Conservation (phyloP, 2,329 filamentous ascomycete genomes). For the Stenocarpella maydis region DNA sequence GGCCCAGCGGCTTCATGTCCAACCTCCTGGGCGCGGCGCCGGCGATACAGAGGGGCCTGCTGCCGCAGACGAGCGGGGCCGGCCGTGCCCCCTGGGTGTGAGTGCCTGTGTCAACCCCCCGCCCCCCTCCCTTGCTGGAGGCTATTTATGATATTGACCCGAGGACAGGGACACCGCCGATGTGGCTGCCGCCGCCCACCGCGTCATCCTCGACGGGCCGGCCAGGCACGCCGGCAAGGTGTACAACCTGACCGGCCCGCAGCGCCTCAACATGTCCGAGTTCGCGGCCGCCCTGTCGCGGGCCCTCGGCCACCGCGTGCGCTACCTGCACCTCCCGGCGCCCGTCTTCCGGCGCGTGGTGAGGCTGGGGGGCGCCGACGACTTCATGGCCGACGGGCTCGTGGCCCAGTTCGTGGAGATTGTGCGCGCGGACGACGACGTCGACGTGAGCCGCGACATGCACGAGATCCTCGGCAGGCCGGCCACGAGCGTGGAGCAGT, state of each 20-base stretch:
- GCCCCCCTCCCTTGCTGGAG: neutral
- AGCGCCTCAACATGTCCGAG: conserved; percentile 22
- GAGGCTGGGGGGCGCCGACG: conserved; percentile 18
- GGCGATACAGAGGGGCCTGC: conserved; percentile 12
- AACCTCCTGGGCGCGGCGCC: neutral
- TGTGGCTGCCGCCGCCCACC: conserved; percentile 14
- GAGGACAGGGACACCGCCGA: conserved; percentile 17
- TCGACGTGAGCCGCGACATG: conserved; percentile 11
- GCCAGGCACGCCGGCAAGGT: neutral
- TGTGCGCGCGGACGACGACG: conserved; percentile 4
- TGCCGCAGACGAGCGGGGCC: conserved; percentile 23
- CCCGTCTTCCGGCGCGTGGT: neutral
- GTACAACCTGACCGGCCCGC: conserved; percentile 17
- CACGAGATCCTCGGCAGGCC: conserved; percentile 14
- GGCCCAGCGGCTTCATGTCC: conserved; percentile 24
- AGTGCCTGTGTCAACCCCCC: too few relatives aligned
- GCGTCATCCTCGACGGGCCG: conserved; percentile 23
- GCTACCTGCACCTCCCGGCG: conserved; percentile 17
- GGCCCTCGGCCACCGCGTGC: conserved; percentile 13
- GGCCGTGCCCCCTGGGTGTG: conserved; percentile 17
- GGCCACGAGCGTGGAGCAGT: conserved; percentile 25
- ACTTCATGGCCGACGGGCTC: conserved; percentile 12
- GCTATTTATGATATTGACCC: neutral
- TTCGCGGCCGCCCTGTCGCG: conserved; percentile 6
- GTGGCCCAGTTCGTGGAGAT: conserved; percentile 25